A percentile compares a stretch with the other conserved stretches of the same genome.
phyloP scores from a whole-genome alignment of 2,329 filamentous ascomycete species.

The Ophiostoma novo-ulmi region DNA sequence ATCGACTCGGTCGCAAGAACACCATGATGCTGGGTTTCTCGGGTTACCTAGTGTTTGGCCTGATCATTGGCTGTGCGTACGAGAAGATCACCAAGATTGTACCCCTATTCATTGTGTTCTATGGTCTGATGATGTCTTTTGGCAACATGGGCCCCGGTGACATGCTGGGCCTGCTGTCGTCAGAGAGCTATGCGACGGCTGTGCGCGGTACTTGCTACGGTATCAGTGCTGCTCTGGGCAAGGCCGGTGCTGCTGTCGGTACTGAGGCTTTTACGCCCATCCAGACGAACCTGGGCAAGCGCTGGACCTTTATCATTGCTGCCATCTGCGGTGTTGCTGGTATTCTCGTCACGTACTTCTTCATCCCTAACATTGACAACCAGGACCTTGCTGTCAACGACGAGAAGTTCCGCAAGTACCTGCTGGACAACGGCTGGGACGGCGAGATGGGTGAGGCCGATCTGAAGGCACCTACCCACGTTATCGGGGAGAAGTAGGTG shows the following conservation, averaged over 20 bases:
- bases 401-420: conserved; percentile 25
- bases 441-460: conserved; percentile 27
- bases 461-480: conserved; percentile 19
- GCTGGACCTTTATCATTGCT: conserved; percentile 27
- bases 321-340: conserved; percentile 26
- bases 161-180: conserved; percentile 45
- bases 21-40: conserved; percentile 29
- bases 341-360: conserved; percentile 25
- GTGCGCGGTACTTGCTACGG: conserved; percentile 48
- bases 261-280: conserved; percentile 33
- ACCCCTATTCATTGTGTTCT: conserved; percentile 48
- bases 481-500: background rate
- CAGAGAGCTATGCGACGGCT: conserved; percentile 47
- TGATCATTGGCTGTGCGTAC: conserved; percentile 33
- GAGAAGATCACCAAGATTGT: conserved; percentile 43
- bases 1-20: conserved; percentile 30
- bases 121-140: conserved; percentile 46
- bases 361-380: conserved; percentile 23
- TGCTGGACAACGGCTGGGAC: conserved; percentile 24
- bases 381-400: conserved; percentile 23
- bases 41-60: conserved; percentile 30
- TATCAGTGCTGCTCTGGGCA: conserved; percentile 46
- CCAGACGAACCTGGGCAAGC: conserved; percentile 25
- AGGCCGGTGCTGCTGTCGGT: conserved; percentile 47
- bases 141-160: conserved; percentile 46